Base-by-base conservation (phyloP, 2,329 filamentous ascomycete genomes). In the Rhynchosporium agropyri region DNA sequence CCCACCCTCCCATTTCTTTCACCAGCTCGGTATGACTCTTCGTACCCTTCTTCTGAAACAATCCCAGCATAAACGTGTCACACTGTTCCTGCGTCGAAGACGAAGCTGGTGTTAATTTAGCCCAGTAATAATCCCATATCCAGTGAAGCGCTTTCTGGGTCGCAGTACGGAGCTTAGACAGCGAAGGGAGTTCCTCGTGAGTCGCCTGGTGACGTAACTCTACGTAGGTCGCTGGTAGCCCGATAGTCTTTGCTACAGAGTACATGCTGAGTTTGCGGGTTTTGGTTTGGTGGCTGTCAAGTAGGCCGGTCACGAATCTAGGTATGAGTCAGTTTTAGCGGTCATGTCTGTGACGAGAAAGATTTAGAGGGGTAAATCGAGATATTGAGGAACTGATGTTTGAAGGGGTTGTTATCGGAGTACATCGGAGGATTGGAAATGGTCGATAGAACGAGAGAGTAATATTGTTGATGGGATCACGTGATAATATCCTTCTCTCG, bases 41-140 rank as follows among this genome's bases (percentile, higher is more conserved):
- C 66, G 42, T 74, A 73, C 12, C 74, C 62, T 28, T 70, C 67
- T 33, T 45, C 1, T 29, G 15, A 13, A 73, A 61, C 49, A 69
- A 42, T 31, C 45, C 62, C 54, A 62, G 29, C 61, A 71, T 29
- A 69, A 62, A 62, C 36, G 20, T 61, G 65, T 73, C 60, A 68
- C 70, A 67, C 65, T 71, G 67, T 60, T 72, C 55, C 10, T 38
- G 48, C 6, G 59, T 57, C 9, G 56, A 12, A 38, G 57, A 28
- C 31, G 49, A 33, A 8, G 54, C 65, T 26, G 53, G 29, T 1
- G 62, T 79, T 26, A 87, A 73, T 43, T 78, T 77, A 12, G 72
- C 77, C 93, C 93, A 98, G 79, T 96, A 97, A 75, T 91, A 91
- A 59, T 87, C 83, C 91, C 91, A 97, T 58, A 97, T 87, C 93